These are phyloP conservation scores for Colletotrichum sp. DNA, from an alignment of 2,329 filamentous ascomycete species.

Conservation along the genomic window DNA sequence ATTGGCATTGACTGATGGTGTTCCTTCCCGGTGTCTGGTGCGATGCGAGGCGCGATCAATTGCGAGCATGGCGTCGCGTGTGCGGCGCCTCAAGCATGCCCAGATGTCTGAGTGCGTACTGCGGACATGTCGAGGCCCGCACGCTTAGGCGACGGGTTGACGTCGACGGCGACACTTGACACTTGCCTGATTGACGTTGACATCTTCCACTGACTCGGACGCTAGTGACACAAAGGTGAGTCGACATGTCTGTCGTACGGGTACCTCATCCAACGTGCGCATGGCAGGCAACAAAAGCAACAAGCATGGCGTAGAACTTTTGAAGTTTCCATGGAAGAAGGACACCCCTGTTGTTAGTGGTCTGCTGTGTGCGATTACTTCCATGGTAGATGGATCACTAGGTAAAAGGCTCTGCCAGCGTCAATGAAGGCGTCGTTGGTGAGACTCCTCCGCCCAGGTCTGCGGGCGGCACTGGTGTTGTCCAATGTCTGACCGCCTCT, in stretches of 20 bases:
- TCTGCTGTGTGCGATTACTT: not conserved
- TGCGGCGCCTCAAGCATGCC: not conserved
- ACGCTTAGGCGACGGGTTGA: not conserved
- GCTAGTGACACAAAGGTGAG: constrained; percentile 1
- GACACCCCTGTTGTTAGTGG: not conserved
- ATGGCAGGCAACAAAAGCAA: constrained; percentile 7
- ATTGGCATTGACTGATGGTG: not conserved
- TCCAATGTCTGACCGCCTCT: not conserved
- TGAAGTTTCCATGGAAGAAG: not conserved
- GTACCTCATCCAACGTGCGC: not conserved
- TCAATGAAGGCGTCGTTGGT: not conserved
- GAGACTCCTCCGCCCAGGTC: not conserved
- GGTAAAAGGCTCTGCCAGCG: not conserved
- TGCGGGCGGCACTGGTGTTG: not conserved
- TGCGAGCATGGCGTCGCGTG: not conserved
- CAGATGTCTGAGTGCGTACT: not conserved
- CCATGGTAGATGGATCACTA: not conserved
- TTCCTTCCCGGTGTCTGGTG: not conserved
- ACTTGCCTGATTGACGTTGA: not conserved
- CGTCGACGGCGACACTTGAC: not conserved
- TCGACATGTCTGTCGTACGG: constrained; percentile 2
- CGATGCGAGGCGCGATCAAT: not conserved
- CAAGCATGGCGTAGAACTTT: constrained; percentile 1
- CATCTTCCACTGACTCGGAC: not conserved
- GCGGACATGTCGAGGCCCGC: not conserved